Evolutionary conservation across 495 filamentous ascomycete species (phyloP).

Genomic region (Baudoinia panamericana): DNA sequence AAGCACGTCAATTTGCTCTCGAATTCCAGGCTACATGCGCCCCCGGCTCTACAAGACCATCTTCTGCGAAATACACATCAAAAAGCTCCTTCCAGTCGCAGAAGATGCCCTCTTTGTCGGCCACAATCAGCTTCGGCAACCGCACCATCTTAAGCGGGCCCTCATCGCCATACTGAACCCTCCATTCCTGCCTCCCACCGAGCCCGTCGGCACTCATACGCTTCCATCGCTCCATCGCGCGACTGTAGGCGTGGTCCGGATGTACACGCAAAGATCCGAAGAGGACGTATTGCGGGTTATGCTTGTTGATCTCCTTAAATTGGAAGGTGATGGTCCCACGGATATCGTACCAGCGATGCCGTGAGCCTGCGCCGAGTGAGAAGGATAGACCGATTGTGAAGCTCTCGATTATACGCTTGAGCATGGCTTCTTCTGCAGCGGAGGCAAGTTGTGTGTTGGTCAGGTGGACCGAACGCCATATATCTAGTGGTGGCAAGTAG

Average conservation of each 20-base stretch:
- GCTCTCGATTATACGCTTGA: background rate
- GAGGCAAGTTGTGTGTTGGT: background rate
- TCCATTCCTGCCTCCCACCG: conserved; percentile 5
- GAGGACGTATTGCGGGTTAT: conserved; percentile 6
- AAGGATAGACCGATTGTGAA: background rate
- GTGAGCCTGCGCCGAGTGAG: conserved; percentile 6
- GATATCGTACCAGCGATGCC: conserved; percentile 12
- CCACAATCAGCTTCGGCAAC: conserved; percentile 6
- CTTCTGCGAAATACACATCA: conserved; percentile 5
- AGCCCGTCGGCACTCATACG: conserved; percentile 3
- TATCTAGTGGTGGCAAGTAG: background rate
- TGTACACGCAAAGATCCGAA: background rate
- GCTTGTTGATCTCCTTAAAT: conserved; percentile 5
- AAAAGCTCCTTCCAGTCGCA: conserved; percentile 14
- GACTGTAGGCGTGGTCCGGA: background rate
- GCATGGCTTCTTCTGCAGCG: background rate
- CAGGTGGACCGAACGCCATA: background rate
- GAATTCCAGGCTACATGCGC: too few relatives aligned
- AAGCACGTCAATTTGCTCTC: too few relatives aligned
- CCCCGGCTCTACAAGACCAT: too few relatives aligned
- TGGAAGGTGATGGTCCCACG: conserved; percentile 2
- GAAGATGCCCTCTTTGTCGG: conserved; percentile 1
- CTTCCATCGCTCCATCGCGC: conserved; percentile 9
- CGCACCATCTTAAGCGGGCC: background rate
- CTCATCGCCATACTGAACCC: conserved; percentile 2